These are phyloP conservation scores for Lichtheimia corymbifera DNA, from an alignment of 371 early-diverging fungal species.

Conservation along the genomic window DNA sequence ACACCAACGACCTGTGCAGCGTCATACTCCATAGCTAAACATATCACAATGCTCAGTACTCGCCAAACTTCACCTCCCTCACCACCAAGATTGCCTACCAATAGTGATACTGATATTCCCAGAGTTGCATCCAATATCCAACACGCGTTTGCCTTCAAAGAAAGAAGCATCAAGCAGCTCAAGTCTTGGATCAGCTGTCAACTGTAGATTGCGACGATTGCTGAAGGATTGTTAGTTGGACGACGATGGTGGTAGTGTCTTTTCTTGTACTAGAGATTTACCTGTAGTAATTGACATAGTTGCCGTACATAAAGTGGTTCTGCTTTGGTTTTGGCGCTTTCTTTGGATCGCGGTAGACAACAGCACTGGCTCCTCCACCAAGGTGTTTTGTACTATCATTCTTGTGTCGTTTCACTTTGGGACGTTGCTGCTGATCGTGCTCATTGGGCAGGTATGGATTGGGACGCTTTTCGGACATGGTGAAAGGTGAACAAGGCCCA, in stretches of 20 bases:
- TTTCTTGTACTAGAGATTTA: not conserved
- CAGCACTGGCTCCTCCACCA: no score
- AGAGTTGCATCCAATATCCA: slow-evolving; percentile 89
- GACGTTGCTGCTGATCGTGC: no score
- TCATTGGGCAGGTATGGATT: no score
- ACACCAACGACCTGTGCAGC: slow-evolving; percentile 64
- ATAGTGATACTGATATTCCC: slow-evolving; percentile 70
- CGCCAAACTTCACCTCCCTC: no score
- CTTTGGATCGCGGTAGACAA: no score
- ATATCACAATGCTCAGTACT: not conserved
- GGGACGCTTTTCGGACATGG: no score
- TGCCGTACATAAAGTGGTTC: slow-evolving; percentile 16
- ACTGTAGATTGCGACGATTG: slow-evolving; percentile 4
- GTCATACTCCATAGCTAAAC: slow-evolving; percentile 45
- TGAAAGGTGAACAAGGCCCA: no score
- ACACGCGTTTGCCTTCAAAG: slow-evolving; percentile 61
- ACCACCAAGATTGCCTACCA: slow-evolving; percentile 31
- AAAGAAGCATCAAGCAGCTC: slow-evolving; percentile 48
- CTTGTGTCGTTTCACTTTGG: no score
- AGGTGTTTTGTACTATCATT: no score
- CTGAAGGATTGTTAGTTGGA: not conserved
- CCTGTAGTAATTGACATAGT: slow-evolving; percentile 25
- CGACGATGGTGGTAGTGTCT: not conserved
- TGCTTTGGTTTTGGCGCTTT: not conserved
- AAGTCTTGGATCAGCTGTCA: slow-evolving; percentile 63